These are phyloP conservation scores for Elongisporangium anandrum DNA, from an alignment of 352 stramenopile species.

Conservation along the genomic window DNA sequence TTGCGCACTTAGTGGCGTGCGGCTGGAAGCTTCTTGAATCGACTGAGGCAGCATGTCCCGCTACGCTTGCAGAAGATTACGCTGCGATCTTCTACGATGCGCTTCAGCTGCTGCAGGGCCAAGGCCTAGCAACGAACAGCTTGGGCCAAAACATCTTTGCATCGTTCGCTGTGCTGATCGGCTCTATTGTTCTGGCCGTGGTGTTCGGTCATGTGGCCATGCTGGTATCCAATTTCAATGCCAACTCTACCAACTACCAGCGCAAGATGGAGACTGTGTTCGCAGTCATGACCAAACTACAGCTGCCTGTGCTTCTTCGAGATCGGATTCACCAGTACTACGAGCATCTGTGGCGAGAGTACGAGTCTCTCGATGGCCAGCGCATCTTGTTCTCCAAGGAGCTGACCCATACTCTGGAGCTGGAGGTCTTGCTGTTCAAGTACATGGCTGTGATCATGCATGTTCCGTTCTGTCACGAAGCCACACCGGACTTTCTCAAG, in stretches of 20 bases:
- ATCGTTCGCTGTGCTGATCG: conserved; percentile 13
- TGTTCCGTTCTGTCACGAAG: conserved; percentile 16
- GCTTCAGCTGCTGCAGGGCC: conserved; percentile 21
- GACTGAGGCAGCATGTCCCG: too few relatives aligned
- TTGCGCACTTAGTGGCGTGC: too few relatives aligned
- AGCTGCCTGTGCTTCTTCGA: conserved; percentile 13
- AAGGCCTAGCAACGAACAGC: conserved; percentile 9
- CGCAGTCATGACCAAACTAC: conserved; percentile 13
- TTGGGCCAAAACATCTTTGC: conserved; percentile 7
- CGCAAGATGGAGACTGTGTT: conserved; percentile 23
- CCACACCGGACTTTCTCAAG: conserved; percentile 15
- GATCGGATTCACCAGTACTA: conserved; percentile 23
- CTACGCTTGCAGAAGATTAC: too few relatives aligned
- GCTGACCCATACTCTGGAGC: conserved; percentile 19
- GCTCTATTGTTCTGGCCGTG: conserved; percentile 19
- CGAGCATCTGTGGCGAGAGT: conserved; percentile 23
- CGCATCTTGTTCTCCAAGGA: conserved; percentile 12
- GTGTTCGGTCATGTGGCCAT: conserved; percentile 29
- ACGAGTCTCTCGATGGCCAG: conserved; percentile 21
- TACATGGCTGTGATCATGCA: conserved; percentile 13
- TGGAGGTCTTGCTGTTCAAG: conserved; percentile 18
- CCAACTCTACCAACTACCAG: conserved; percentile 27
- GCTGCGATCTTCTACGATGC: conserved; percentile 31
- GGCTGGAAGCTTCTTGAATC: too few relatives aligned
- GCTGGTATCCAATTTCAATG: conserved; percentile 55